Base-by-base conservation (phyloP, 257 asterid species). In the Fraxinus quadrangulata region DNA sequence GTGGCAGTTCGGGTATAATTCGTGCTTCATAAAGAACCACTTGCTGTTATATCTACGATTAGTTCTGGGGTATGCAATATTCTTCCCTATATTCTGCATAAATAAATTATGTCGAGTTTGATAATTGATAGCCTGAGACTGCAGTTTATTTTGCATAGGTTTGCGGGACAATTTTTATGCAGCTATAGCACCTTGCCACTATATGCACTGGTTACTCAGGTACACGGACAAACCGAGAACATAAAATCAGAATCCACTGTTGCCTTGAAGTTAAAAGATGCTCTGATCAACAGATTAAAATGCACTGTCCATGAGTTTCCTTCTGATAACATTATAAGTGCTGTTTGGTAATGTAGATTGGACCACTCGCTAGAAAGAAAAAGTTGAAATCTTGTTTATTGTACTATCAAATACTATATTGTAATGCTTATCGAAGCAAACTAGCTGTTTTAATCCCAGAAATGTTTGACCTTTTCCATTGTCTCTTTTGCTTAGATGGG, bases 1-100 rank as follows among this genome's bases (percentile, higher is more conserved):
- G 99, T 96, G 98, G 99, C 99, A 96, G 81, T 96, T 96, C 75
- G 98, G 99, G 72, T 96, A 96, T 59, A 80, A 81, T 54, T 93
- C 99, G 23, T 96, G 99, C 87, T 96, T 93, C 89, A 93, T 96
- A 83, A 79, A 79, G 79, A 87, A 90, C 80, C 99, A 93, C 87
- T 47, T 61, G 17, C 89, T 92, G 11, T 94, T 92, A 81, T 93
- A 96, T 85, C 77, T 93, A 45, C 94, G 99, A 70, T 88, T 96
- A 4, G 10, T 91, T 75, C 71, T 94, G 42, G 99, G 99, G 99
- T 96, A 88, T 59, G 92, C 70, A 45, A 45, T 45, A 12, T 45
- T 14, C 19, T 45, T 13, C 19, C 54, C 4, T 13, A 3, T 45
- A 14, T 45, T 45, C 5, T 12, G 54, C 19, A 2, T 2, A 40